phyloP scores from a whole-genome alignment of 768 basidiomycete genomes.

The Sporobolomyces phaffii region DNA sequence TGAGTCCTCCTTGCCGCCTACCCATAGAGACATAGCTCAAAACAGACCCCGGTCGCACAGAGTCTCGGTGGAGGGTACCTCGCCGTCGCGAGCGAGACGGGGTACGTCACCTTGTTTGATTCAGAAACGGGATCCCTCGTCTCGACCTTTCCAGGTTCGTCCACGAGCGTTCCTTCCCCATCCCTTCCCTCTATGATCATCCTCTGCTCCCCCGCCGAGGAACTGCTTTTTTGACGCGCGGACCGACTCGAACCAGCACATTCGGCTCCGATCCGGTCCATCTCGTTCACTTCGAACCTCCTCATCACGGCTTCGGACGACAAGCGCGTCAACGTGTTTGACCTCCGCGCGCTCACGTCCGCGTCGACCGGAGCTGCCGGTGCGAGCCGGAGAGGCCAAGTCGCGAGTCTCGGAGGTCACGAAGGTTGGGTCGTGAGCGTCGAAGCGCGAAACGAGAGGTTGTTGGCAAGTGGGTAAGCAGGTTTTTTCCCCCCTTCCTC shows the following conservation, averaged over 20 bases:
- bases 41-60: not conserved
- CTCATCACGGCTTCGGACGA: slow-evolving; percentile 39
- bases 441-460: slow-evolving; percentile 30
- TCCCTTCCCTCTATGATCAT: too few species aligned
- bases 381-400: slow-evolving; percentile 29
- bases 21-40: too few species aligned
- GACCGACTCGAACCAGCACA: too few species aligned
- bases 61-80: slow-evolving; percentile 20
- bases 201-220: too few species aligned
- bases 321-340: slow-evolving; percentile 39
- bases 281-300: slow-evolving; percentile 37
- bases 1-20: slow-evolving; percentile 11
- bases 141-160: slow-evolving; percentile 36
- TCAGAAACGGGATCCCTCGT: slow-evolving; percentile 25
- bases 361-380: not conserved
- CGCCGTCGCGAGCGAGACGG: slow-evolving; percentile 27
- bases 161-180: not conserved
- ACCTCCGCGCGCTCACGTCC: slow-evolving; percentile 29
- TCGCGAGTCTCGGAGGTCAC: slow-evolving; percentile 35
- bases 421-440: slow-evolving; percentile 36
- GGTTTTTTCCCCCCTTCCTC: not conserved
- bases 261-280: slow-evolving; percentile 35
- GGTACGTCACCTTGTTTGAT: slow-evolving; percentile 36
- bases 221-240: too few species aligned
- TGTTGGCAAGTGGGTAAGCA: slow-evolving; percentile 35